These are phyloP conservation scores for Circinella umbellata DNA, from an alignment of 371 early-diverging fungal genomes.

Conservation along the genomic window DNA sequence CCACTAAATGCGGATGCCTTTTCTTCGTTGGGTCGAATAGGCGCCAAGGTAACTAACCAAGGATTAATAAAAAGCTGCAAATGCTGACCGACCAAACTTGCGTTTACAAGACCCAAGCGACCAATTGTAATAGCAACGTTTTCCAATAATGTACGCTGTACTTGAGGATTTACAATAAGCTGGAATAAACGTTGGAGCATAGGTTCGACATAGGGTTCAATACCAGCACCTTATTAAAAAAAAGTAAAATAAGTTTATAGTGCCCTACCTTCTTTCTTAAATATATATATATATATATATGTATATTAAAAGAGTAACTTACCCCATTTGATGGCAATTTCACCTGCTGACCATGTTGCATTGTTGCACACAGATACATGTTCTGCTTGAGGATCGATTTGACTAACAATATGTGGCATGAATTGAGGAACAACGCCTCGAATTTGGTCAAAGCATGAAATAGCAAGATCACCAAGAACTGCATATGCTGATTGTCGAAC, in stretches of 20 bases:
- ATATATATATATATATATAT: background rate
- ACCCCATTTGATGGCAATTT: conserved; percentile 84
- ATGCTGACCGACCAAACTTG: conserved; percentile 81
- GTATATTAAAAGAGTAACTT: conserved; percentile 7
- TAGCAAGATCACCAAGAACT: conserved; percentile 92
- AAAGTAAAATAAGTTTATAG: background rate
- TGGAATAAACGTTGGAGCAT: conserved; percentile 83
- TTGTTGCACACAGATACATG: conserved; percentile 87
- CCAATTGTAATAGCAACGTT: conserved; percentile 96
- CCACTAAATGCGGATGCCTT: conserved; percentile 95
- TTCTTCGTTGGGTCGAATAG: conserved; percentile 88
- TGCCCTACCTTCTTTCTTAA: too few relatives aligned
- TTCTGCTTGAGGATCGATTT: conserved; percentile 68
- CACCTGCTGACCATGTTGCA: conserved; percentile 94
- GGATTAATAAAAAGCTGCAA: conserved; percentile 74
- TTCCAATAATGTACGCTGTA: conserved; percentile 80
- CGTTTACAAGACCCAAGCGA: conserved; percentile 85
- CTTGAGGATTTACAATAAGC: conserved; percentile 69
- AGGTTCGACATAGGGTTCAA: conserved; percentile 74
- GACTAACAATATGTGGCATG: conserved; percentile 73
- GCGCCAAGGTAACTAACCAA: conserved; percentile 74
- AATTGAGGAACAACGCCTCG: conserved; percentile 73
- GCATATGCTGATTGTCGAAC: conserved; percentile 93
- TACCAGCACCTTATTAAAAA: conserved; percentile 52
- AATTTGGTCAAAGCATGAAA: conserved; percentile 77